phyloP scores from a whole-genome alignment of 805 yeast genomes.

The Candida endomychidarum region DNA sequence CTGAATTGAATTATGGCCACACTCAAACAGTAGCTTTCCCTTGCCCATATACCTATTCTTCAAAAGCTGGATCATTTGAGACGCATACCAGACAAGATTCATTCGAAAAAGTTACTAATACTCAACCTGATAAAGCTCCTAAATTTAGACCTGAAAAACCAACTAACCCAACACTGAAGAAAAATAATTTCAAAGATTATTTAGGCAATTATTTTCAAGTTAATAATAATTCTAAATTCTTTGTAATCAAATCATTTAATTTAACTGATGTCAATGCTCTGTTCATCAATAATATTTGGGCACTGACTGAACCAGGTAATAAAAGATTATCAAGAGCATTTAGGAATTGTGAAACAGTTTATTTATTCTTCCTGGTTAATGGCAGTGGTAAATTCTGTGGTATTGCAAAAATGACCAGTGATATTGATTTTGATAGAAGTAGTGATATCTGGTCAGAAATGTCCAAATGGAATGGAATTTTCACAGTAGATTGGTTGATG shows the following conservation, averaged over 20 bases:
- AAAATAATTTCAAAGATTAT: constrained; percentile 11
- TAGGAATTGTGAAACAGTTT: constrained; percentile 31
- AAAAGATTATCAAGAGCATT: constrained; percentile 49
- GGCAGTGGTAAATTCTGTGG: constrained; percentile 60
- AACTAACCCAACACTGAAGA: no score
- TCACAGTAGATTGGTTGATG: constrained; percentile 53
- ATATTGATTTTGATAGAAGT: constrained; percentile 34
- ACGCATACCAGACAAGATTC: no score
- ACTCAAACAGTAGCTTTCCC: no score
- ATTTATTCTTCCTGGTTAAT: constrained; percentile 58
- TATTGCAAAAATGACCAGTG: constrained; percentile 50
- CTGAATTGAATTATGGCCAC: no score
- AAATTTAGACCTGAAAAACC: no score
- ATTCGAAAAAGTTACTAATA: background rate
- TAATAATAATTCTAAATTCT: constrained; percentile 27
- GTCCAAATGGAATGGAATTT: constrained; percentile 52
- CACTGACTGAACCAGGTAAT: constrained; percentile 59
- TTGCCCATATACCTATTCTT: no score
- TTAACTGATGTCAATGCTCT: constrained; percentile 51
- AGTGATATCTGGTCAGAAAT: constrained; percentile 48
- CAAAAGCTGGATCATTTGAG: no score
- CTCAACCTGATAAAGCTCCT: background rate
- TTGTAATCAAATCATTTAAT: constrained; percentile 56
- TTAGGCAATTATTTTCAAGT: constrained; percentile 11
- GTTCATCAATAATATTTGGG: constrained; percentile 52